Percentiles rank a stretch among this genome's conserved stretches.
Evolutionary conservation across 2,329 filamentous ascomycete species (phyloP).

Genomic region (Huntiella moniliformis): DNA sequence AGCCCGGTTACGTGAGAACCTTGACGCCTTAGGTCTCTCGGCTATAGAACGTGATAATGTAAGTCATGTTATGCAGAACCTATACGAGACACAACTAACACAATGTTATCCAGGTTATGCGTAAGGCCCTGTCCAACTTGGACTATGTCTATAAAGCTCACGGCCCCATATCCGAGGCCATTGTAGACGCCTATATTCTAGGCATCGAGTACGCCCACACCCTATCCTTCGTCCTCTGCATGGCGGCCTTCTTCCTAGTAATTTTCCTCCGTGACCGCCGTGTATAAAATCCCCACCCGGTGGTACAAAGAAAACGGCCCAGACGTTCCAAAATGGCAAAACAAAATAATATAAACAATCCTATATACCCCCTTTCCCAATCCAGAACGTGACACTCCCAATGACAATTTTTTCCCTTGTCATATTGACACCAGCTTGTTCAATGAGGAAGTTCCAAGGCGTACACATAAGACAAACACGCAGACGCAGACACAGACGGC

Average conservation of each 20-base stretch:
- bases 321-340: neutral
- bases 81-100: neutral
- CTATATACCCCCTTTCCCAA: too few relatives aligned
- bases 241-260: constrained; percentile 15
- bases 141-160: constrained; percentile 17
- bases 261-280: constrained; percentile 16
- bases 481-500: too few relatives aligned
- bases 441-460: too few relatives aligned
- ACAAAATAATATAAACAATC: neutral
- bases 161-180: constrained; percentile 15
- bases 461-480: too few relatives aligned
- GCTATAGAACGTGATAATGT: constrained; percentile 11
- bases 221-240: constrained; percentile 17
- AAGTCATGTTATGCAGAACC: neutral
- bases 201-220: constrained; percentile 20
- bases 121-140: constrained; percentile 18
- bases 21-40: constrained; percentile 12
- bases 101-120: constrained; percentile 16
- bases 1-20: constrained; percentile 11
- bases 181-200: constrained; percentile 19
- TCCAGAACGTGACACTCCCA: too few relatives aligned
- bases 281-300: constrained; percentile 8
- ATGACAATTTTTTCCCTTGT: too few relatives aligned
- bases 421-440: too few relatives aligned
- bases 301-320: neutral